These are phyloP conservation scores for Recurvomyces mirabilis DNA, from an alignment of 495 filamentous ascomycete species.

Conservation along the genomic window DNA sequence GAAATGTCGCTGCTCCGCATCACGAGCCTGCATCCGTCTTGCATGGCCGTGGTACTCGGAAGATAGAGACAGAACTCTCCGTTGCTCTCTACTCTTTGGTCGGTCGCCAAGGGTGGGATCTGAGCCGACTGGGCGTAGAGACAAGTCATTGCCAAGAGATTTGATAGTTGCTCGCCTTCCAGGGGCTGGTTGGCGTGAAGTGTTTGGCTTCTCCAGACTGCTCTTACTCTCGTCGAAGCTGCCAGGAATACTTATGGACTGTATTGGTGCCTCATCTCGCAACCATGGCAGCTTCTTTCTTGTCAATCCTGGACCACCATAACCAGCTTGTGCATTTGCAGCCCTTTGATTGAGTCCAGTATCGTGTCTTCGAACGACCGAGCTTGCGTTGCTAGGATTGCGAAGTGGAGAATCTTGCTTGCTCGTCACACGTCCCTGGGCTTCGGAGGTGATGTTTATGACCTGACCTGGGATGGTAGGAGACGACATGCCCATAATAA, in stretches of 20 bases:
- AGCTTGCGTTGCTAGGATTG: constrained; percentile 3
- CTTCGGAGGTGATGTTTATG: background rate
- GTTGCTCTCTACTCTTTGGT: background rate
- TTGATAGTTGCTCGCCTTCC: background rate
- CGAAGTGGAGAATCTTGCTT: background rate
- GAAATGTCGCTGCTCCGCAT: no score
- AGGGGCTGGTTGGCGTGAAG: background rate
- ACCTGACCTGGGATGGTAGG: constrained; percentile 8
- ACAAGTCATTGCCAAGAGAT: constrained; percentile 2
- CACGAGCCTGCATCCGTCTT: no score
- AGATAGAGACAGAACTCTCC: constrained; percentile 9
- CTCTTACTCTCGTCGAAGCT: constrained; percentile 4
- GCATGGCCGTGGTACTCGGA: constrained; percentile 10
- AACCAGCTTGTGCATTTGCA: background rate
- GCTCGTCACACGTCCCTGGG: background rate
- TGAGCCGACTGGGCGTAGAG: constrained; percentile 13
- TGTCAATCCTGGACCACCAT: background rate
- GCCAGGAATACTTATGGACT: constrained; percentile 1
- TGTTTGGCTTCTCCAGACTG: background rate
- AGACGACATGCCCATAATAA: constrained; percentile 9
- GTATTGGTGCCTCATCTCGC: background rate
- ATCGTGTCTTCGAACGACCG: background rate
- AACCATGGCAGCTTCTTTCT: constrained; percentile 23
- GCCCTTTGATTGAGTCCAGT: constrained; percentile 1
- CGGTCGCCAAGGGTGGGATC: constrained; percentile 6